A percentile compares a stretch with the other conserved stretches of the same genome.
Conservation (phyloP, 805 yeast species). For the Henningerozyma blattae region DNA sequence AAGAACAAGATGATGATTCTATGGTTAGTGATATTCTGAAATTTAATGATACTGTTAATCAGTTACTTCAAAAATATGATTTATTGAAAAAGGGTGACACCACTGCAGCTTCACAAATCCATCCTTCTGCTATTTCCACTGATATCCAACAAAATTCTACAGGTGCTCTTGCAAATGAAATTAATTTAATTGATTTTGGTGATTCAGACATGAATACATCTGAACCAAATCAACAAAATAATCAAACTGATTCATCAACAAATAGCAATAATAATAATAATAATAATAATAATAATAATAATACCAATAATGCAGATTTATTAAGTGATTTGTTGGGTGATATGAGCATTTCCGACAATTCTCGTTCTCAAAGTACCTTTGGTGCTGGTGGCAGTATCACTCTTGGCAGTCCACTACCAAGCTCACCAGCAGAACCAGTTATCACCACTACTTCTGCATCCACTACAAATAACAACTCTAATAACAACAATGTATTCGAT, state of each 20-base stretch:
- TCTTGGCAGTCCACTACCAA: slow-evolving; percentile 9
- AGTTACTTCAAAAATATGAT: slow-evolving; percentile 53
- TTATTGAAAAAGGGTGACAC: slow-evolving; percentile 48
- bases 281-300: slow-evolving; percentile 1
- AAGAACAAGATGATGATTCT: slow-evolving; percentile 55
- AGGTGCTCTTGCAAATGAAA: slow-evolving; percentile 29
- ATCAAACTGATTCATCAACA: too few relatives aligned
- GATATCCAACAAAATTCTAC: slow-evolving; percentile 5
- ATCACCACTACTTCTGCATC: slow-evolving; percentile 1
- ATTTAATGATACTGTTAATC: slow-evolving; percentile 66
- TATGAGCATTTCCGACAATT: slow-evolving; percentile 38
- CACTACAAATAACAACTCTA: neutral
- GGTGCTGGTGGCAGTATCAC: slow-evolving; percentile 25
- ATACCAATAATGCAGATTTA: slow-evolving; percentile 21
- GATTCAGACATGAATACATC: slow-evolving; percentile 19
- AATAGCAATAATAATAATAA: neutral
- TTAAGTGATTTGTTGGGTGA: slow-evolving; percentile 67
- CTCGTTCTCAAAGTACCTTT: slow-evolving; percentile 12
- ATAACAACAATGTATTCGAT: slow-evolving; percentile 4
- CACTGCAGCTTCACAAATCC: slow-evolving; percentile 37
- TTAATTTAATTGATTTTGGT: slow-evolving; percentile 66
- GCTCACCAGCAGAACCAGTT: slow-evolving; percentile 13
- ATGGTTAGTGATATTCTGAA: slow-evolving; percentile 52
- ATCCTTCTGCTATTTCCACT: slow-evolving; percentile 29
- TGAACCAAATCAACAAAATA: slow-evolving; percentile 2